A percentile compares a stretch with the other conserved stretches of the same genome.
Conservation (phyloP, 2,329 filamentous ascomycete genomes). For the Fusarium sp. region DNA sequence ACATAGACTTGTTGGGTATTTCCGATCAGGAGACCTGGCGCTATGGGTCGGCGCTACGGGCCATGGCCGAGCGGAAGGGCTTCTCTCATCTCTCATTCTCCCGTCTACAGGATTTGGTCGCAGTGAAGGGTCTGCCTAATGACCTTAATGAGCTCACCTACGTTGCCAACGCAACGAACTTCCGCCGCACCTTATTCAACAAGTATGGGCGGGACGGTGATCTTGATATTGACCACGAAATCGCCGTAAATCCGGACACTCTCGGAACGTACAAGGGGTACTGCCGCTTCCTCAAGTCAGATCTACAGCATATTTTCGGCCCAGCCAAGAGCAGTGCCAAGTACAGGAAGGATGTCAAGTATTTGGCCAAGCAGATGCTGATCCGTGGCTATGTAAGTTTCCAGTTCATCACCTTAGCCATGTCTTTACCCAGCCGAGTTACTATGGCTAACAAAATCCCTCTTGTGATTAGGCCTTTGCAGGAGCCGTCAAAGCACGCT, state of each 20-base stretch:
- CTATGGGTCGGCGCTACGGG: constrained; percentile 57
- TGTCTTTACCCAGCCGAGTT: rapidly evolving
- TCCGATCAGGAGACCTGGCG: constrained; percentile 58
- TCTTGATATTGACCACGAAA: constrained; percentile 43
- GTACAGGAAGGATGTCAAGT: constrained; percentile 41
- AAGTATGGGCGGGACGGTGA: constrained; percentile 32
- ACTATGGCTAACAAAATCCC: neutral
- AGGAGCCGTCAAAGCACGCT: constrained; percentile 37
- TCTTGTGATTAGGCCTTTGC: constrained; percentile 41
- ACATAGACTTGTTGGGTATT: constrained; percentile 52
- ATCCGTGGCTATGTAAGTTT: constrained; percentile 43
- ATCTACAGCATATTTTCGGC: constrained; percentile 41
- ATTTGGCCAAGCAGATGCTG: constrained; percentile 46
- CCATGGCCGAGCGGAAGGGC: constrained; percentile 49
- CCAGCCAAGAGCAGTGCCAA: constrained; percentile 31
- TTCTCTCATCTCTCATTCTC: constrained; percentile 57
- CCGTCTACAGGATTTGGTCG: constrained; percentile 55
- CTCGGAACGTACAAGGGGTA: constrained; percentile 46
- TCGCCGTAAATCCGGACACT: constrained; percentile 41
- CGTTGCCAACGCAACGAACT: constrained; percentile 45
- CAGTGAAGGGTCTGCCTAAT: constrained; percentile 41
- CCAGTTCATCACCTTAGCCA: rapidly evolving
- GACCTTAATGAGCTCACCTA: constrained; percentile 54
- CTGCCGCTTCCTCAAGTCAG: constrained; percentile 42
- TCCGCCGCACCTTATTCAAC: constrained; percentile 43